Evolutionary conservation across 2,329 filamentous ascomycete species (phyloP), one percentile per base, ranked within the genome.

Genomic region (Onygena corvina): DNA sequence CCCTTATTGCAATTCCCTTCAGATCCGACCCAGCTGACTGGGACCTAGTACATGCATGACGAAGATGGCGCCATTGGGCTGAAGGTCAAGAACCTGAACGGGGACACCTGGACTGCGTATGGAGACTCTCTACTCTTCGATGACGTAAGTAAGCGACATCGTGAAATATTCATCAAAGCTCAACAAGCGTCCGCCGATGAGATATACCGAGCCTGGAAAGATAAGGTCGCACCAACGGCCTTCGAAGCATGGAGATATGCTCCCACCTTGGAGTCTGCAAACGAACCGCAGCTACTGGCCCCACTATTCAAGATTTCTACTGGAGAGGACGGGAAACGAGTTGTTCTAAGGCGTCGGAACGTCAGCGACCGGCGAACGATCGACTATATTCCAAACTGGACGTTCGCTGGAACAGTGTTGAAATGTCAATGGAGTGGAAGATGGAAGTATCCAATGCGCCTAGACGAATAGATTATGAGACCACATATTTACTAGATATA

Each of bases 201-300:
- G 20, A 6, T 47, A 35, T 47, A 30, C 30, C 45, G 20, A 16
- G 45, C 45, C 18, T 47, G 45, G 45, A 7, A 20, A 14, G 3
- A 33, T 35, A 47, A 47, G 18, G 11, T 25, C 30, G 18, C 20
- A 35, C 45, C 45, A 25, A 20, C 25, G 11, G 18, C 16, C 8
- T 47, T 34, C 12, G 12, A 47, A 21, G 45, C 45, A 34, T 47
- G 45, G 45, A 47, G 12, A 33, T 47, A 47, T 27, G 45, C 45
- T 4, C 45, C 45, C 9, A 47, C 45, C 9, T 18, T 47, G 8
- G 45, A 36, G 27, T 47, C 45, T 12, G 30, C 45, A 18, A 9
- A 30, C 4, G 16, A 25, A 25, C 12, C 12, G 5, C 45, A 47
- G 21, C 16, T n/a, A 2, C 20, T 35, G 5, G 45, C 45, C 27